Evolutionary conservation across 257 asterid genomes (phyloP).

Genomic region (Cynanchum wilfordii): DNA sequence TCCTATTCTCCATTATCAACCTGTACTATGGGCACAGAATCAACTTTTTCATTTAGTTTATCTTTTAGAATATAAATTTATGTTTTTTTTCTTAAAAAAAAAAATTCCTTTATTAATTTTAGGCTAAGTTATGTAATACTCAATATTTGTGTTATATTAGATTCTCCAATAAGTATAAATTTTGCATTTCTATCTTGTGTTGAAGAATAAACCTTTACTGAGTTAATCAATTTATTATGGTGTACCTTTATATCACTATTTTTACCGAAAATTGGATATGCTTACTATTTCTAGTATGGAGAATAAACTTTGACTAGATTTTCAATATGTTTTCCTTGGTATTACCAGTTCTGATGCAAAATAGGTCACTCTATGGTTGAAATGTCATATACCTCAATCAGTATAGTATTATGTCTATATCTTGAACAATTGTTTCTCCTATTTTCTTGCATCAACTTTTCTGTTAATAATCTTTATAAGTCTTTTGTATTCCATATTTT

Average conservation of each 20-base stretch:
- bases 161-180: neutral
- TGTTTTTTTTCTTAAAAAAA: neutral
- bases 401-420: neutral
- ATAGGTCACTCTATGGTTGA: neutral
- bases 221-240: too few relatives aligned
- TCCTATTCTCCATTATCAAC: neutral
- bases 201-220: neutral
- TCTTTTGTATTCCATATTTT: neutral
- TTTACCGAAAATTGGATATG: too few relatives aligned
- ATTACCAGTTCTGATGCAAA: neutral
- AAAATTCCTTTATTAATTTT: neutral
- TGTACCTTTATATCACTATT: too few relatives aligned
- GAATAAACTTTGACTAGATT: neutral
- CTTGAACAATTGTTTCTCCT: neutral
- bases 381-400: neutral
- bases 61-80: neutral
- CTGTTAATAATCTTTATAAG: neutral
- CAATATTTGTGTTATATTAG: neutral
- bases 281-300: too few relatives aligned
- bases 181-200: neutral
- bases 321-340: neutral
- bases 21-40: neutral
- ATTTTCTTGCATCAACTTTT: neutral
- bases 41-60: neutral
- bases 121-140: neutral